Evolutionary conservation across 768 basidiomycete genomes (phyloP), one percentile per base, ranked within the genome.

Genomic region (Suillus brevipes): DNA sequence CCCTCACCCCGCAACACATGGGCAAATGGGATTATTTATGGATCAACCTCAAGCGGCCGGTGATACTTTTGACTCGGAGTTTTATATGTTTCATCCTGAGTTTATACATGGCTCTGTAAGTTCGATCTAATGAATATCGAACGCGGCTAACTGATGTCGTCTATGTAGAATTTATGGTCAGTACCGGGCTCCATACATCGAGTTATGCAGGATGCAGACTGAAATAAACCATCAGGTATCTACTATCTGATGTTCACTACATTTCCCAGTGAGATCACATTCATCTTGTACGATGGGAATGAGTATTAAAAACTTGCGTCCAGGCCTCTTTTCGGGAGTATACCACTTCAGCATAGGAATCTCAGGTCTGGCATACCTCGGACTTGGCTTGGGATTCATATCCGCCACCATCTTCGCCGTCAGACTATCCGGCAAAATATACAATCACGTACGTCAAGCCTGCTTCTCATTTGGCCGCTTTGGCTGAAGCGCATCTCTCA

Each of bases 181-280:
- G 83, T 79, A 14, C 14, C n/a, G 50, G 37, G 37, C 25, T 20
- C 13, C 12, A 4, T 49, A 23, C 10, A 9, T 23, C n/a, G n/a
- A 49, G 47, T 14, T 14, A 16, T 25, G 14, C 23, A 25, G 14
- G 13, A 50, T 25, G 13, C 14, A 6, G 25, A 6, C 49, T 50
- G 49, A 50, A 25, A 25, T 16, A 10, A 58, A 25, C 34, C 53
- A 37, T 9, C 43, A 78, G 73, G 88, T 36, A 88, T 89, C 65
- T 90, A 87, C 74, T 92, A 90, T 77, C 78, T 92, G 47, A 86
- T 89, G 83, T 88, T 89, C 68, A 76, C 88, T 1, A 90, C 89
- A 3, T 90, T 91, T 74, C 83, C 88, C 2, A 70, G 81, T 67
- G 77, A 20, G 81, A 84, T 42, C 56, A 23, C 3, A 38, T 57